Evolutionary conservation across 495 filamentous ascomycete species (phyloP), one percentile per base, ranked within the genome.

Genomic region (Penicillium cosmopolitanum): DNA sequence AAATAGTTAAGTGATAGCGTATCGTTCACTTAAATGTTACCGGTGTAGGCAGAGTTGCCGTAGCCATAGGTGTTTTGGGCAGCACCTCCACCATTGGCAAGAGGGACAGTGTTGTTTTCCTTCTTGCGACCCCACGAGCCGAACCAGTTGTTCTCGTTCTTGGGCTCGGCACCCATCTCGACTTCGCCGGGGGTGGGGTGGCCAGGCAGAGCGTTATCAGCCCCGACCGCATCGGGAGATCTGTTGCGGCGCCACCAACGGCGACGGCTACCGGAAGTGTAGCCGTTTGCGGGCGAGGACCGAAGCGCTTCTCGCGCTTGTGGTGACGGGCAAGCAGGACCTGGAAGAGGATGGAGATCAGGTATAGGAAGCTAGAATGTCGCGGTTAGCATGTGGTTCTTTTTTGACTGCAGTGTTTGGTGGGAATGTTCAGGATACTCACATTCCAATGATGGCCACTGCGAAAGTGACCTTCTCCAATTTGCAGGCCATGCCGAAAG

Each of bases 371-470:
- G 35, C 88, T 91, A 28, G 33, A 25, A 5, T 23, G n/a, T 18
- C 16, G 25, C 18, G 13, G 19, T 63, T 46, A 63, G 44, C 42
- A 18, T 16, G 16, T 43, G 40, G 25, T 43, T 43, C 15, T 16
- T 2, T 18, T 12, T 43, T 43, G 40, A 46, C n/a, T 5, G 40
- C 16, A 13, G 16, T 16, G 16, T n/a, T 25, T 15, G 10, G 21
- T 19, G 48, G 51, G 23, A 16, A 10, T 33, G 40, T 21, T 28
- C 40, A 8, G 47, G 8, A 10, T 34, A 83, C 89, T 86, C 79
- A 94, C 91, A 89, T 81, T 66, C 81, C 87, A 56, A 90, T 82
- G 58, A 96, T 87, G 0, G 90, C 79, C n/a, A 92, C 89, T 3
- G 88, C 89, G 62, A 97, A 87, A 16, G 74, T 80, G 15, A 86